A percentile compares a stretch with the other conserved stretches of the same genome.
Evolutionary conservation across 2,329 filamentous ascomycete species (phyloP).

Genomic region (Alternaria tenuissima): DNA sequence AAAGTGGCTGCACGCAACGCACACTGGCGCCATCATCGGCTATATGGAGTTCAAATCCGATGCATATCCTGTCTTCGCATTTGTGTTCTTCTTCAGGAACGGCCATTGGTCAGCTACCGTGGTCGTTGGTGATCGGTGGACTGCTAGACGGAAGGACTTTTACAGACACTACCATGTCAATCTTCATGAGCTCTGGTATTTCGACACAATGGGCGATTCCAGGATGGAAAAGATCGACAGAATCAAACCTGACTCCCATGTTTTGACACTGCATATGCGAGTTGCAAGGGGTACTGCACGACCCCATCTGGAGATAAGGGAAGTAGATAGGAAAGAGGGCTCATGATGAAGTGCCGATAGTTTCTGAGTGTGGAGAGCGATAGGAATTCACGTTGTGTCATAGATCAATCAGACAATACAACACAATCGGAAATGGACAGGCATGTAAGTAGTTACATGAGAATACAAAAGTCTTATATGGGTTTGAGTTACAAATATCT

Average conservation of each 20-base stretch:
- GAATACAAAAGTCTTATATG: not conserved
- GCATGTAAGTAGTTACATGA: not conserved
- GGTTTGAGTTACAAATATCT: not conserved
- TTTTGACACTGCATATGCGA: slow-evolving; percentile 5
- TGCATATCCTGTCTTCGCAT: not conserved
- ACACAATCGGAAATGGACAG: not conserved
- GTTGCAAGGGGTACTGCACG: slow-evolving; percentile 3
- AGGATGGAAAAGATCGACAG: not conserved
- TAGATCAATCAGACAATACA: not conserved
- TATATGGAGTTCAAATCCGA: slow-evolving; percentile 9
- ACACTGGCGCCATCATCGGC: slow-evolving; percentile 9
- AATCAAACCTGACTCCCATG: not conserved
- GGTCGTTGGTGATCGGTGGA: slow-evolving; percentile 4
- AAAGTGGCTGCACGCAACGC: slow-evolving; percentile 5
- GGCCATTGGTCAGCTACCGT: slow-evolving; percentile 7
- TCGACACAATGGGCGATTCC: slow-evolving; percentile 3
- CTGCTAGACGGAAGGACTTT: slow-evolving; percentile 3
- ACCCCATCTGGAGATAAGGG: slow-evolving; percentile 4
- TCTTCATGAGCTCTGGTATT: slow-evolving; percentile 2
- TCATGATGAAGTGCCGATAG: not conserved
- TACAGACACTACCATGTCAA: slow-evolving; percentile 8
- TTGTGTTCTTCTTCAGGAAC: slow-evolving; percentile 13
- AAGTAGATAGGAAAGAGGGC: not conserved
- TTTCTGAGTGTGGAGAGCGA: too few relatives aligned
- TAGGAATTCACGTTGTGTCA: not conserved